Evolutionary conservation across 257 asterid species (phyloP).

Genomic region (Nicotiana attenuata): DNA sequence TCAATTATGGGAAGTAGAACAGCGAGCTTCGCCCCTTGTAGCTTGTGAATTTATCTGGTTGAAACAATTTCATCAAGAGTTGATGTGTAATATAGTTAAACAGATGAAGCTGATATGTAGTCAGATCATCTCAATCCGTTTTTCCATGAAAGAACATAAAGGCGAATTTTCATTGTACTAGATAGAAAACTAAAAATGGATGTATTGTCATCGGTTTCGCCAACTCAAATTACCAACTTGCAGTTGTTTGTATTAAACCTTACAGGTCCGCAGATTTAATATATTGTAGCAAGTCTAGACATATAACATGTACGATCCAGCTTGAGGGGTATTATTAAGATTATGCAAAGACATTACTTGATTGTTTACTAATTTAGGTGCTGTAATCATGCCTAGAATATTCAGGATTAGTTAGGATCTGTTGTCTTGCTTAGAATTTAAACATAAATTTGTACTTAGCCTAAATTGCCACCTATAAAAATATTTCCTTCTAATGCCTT

Average conservation of each 20-base stretch:
- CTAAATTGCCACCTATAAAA: not conserved
- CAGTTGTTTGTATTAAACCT: not conserved
- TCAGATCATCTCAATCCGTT: not conserved
- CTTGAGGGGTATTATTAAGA: not conserved
- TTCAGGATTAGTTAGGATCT: conserved; percentile 2
- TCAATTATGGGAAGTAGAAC: not conserved
- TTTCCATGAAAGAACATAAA: not conserved
- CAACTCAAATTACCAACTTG: not conserved
- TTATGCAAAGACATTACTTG: not conserved
- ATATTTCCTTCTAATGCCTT: not conserved
- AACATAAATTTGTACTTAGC: not conserved
- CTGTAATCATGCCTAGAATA: not conserved
- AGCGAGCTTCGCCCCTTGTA: not conserved
- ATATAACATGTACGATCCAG: not conserved
- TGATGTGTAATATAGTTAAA: not conserved
- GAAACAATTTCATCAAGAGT: not conserved
- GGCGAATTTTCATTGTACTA: not conserved
- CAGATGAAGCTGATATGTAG: not conserved
- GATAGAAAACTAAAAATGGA: not conserved
- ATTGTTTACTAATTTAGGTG: not conserved
- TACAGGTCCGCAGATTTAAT: not conserved
- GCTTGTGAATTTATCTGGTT: not conserved
- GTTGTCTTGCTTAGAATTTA: not conserved
- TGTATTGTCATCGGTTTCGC: not conserved
- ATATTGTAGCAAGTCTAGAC: not conserved